Base-by-base conservation (phyloP, 2,329 filamentous ascomycete species). In the Sclerotinia nivalis region DNA sequence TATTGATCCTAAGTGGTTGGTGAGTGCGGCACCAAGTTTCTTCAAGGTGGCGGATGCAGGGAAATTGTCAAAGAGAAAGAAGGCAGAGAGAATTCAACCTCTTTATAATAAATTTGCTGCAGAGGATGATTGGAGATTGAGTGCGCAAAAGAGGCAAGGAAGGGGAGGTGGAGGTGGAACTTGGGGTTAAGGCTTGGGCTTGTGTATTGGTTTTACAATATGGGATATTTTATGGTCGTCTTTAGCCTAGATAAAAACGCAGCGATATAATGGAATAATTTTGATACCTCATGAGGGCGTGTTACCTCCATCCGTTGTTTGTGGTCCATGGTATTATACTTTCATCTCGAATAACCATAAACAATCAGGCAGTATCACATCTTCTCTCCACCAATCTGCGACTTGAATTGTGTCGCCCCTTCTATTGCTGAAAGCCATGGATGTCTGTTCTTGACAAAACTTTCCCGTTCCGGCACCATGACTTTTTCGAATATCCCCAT, bases 21-120 rank as follows among this genome's bases (percentile, higher is more conserved):
- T 98, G 0, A 94, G 97, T 77, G 95, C 94, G 18, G 96, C 96
- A n/a, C 96, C 96, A 13, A 97, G 93, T 0, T 99, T 98, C 84
- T 99, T 98, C 88, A 97, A 97, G 86, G 93, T 98, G 6, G 95
- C 96, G 25, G 89, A 92, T 0, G 95, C 91, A 49, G 68, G 54
- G 10, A 85, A 88, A 69, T 81, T 99, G 77, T 95, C 91, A 73
- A 97, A 97, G 86, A 84, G 96, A 77, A 96, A 96, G 87, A 91
- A 93, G 84, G 93, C 93, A 0, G 96, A 99, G 85, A 86, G 95
- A 69, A 98, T 99, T 69, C 93, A 97, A 83, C 96, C 96, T 56
- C 81, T 99, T 81, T 93, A 97, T 80, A 97, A 97, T 79, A 91
- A 94, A 79, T 97, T 93, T 81, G 91, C 90, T 3, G 91, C 90